A percentile compares a stretch with the other conserved stretches of the same genome.
These are phyloP conservation scores for Penicillium janthinellum DNA, from an alignment of 2,329 filamentous ascomycete species.

Conservation along the genomic window DNA sequence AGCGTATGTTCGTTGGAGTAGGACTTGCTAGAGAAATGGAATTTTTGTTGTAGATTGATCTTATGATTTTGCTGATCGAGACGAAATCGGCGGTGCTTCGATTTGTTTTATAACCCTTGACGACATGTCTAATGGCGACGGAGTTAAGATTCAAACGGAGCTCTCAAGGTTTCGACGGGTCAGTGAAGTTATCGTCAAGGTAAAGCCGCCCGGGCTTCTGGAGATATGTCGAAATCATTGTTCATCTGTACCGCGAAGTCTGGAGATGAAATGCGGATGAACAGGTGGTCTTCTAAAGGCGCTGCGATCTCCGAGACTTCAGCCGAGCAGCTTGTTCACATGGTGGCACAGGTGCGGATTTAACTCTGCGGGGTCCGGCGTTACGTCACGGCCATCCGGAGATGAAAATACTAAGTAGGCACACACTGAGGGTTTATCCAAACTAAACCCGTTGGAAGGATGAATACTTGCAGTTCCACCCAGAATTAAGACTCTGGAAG, in stretches of 20 bases:
- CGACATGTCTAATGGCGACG: background rate
- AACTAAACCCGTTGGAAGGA: too few relatives aligned
- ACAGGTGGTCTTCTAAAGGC: background rate
- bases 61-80: background rate
- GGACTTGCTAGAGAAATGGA: background rate
- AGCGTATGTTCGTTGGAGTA: background rate
- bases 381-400: background rate
- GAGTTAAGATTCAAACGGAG: background rate
- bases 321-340: background rate
- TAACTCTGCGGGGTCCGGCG: background rate
- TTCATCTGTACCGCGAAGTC: background rate
- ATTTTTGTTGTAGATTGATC: background rate
- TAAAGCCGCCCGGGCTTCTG: background rate
- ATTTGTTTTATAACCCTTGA: background rate
- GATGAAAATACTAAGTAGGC: background rate
- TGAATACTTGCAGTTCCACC: too few relatives aligned
- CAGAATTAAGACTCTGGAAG: too few relatives aligned
- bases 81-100: background rate
- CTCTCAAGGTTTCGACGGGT: background rate
- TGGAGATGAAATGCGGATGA: background rate
- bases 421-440: too few relatives aligned
- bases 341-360: background rate
- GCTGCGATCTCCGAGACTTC: background rate
- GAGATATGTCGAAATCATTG: background rate
- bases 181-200: background rate